Percentiles rank a stretch among this genome's conserved stretches.
Evolutionary conservation across 352 stramenopile species (phyloP).

Genomic region (Phytophthora megakarya): DNA sequence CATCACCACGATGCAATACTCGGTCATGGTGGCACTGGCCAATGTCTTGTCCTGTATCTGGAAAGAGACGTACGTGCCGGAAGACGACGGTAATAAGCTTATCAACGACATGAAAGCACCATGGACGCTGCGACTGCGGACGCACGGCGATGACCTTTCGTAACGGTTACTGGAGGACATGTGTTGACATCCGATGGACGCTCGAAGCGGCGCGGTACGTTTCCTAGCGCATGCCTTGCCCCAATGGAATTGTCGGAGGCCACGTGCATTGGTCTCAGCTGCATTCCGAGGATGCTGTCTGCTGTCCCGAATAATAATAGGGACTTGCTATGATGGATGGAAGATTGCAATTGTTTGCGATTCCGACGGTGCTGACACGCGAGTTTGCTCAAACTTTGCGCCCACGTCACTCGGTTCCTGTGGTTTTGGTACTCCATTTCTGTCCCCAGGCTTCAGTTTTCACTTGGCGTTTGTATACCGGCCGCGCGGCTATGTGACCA

Average conservation of each 20-base stretch:
- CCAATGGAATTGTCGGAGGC: slow-evolving; percentile 4
- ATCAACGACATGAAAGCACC: slow-evolving; percentile 8
- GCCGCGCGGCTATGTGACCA: slow-evolving; percentile 12
- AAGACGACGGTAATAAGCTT: slow-evolving; percentile 6
- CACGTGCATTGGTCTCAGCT: slow-evolving; percentile 7
- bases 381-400: background rate
- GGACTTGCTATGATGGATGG: too few species aligned
- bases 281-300: background rate
- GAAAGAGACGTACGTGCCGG: slow-evolving; percentile 10
- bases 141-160: background rate
- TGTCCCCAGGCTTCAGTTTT: too few species aligned
- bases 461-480: slow-evolving; percentile 18
- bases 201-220: slow-evolving; percentile 6
- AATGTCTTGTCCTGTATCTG: slow-evolving; percentile 22
- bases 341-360: too few species aligned
- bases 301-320: too few species aligned
- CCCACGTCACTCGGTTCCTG: slow-evolving; percentile 6
- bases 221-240: slow-evolving; percentile 9
- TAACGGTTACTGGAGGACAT: too few species aligned
- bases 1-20: slow-evolving; percentile 68
- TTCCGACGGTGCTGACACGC: slow-evolving; percentile 6
- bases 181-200: too few species aligned
- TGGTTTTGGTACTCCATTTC: background rate
- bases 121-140: slow-evolving; percentile 17
- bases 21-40: slow-evolving; percentile 41